A percentile compares a stretch with the other conserved stretches of the same genome.
Evolutionary conservation across 225 moss, liverwort and hornwort species (phyloP).

Genomic region (Neckera pumila): DNA sequence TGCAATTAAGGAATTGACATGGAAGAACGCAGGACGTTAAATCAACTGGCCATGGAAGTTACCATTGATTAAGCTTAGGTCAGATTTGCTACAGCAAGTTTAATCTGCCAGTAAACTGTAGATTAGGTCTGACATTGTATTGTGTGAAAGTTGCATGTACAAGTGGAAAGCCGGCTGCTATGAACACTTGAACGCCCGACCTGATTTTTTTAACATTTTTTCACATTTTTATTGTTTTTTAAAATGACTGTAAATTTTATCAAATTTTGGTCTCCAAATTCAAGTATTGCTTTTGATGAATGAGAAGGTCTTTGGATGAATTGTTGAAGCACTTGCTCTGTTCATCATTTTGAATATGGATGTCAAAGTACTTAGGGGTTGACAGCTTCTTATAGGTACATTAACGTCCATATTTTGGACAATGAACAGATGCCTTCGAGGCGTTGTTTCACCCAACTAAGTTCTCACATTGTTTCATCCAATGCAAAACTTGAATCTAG

Average conservation of each 20-base stretch:
- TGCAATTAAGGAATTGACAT: neutral
- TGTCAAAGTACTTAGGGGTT: rapidly evolving
- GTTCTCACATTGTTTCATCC: too few species aligned
- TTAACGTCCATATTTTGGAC: too few species aligned
- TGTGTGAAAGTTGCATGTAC: neutral
- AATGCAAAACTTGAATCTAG: too few species aligned
- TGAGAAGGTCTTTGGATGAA: neutral
- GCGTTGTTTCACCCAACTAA: too few species aligned
- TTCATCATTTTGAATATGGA: neutral
- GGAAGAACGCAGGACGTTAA: too few species aligned
- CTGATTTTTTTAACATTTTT: neutral
- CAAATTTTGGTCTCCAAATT: neutral
- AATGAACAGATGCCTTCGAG: too few species aligned
- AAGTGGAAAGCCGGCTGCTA: neutral
- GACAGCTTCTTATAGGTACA: rapidly evolving
- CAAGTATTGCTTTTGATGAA: neutral
- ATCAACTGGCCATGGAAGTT: neutral
- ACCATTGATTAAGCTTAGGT: neutral
- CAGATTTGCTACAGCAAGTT: neutral
- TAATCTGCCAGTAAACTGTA: too few species aligned
- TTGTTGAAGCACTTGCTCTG: too few species aligned
- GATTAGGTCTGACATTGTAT: neutral
- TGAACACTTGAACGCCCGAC: neutral
- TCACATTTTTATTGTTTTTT: neutral
- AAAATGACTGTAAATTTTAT: neutral